Evolutionary conservation across 2,329 filamentous ascomycete species (phyloP), one percentile per base, ranked within the genome.

Genomic region (Dendryphion nanum): DNA sequence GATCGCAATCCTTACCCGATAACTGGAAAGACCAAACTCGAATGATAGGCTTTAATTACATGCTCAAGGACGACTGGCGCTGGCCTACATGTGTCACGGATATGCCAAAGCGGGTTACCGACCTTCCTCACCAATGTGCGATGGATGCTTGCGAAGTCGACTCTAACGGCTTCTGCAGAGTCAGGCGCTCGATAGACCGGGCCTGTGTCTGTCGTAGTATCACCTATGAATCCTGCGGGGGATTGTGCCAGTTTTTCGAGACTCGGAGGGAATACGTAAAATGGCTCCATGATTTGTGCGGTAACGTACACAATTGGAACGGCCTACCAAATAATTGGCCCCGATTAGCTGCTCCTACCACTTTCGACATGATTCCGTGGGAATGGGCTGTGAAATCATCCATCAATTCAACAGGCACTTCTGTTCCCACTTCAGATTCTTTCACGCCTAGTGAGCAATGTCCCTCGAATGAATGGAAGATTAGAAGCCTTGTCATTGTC

Each of bases 311-410:
- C 20, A 51, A 45, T 19, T 65, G 59, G 59, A 45, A 58, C 19
- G 59, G 59, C 31, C 38, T 63, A 16, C 61, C 60, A 34, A 33
- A 59, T 33, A 21, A 56, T 40, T 63, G 56, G 59, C 51, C 37
- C 31, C 39, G 47, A 18, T 32, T 64, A 33, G 44, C 53, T 29
- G 42, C 31, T 23, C 51, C 47, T 34, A 55, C 42, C 15, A 7
- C 40, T 12, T 30, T 41, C 29, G 61, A 64, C 6, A 50, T 61
- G 50, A 57, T 63, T 35, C 60, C 61, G 41, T 63, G 60, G 59
- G 31, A 34, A 42, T 64, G 60, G 59, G 47, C 26, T n/a, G 17
- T 55, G 33, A 53, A 42, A 37, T 38, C 55, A 35, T 44, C 13
- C 17, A 30, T 41, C 17, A 6, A 36, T 17, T 38, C 40, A 20